These are phyloP conservation scores for Vaccinium macrocarpon DNA, from an alignment of 148 eudicot species.

Conservation along the genomic window DNA sequence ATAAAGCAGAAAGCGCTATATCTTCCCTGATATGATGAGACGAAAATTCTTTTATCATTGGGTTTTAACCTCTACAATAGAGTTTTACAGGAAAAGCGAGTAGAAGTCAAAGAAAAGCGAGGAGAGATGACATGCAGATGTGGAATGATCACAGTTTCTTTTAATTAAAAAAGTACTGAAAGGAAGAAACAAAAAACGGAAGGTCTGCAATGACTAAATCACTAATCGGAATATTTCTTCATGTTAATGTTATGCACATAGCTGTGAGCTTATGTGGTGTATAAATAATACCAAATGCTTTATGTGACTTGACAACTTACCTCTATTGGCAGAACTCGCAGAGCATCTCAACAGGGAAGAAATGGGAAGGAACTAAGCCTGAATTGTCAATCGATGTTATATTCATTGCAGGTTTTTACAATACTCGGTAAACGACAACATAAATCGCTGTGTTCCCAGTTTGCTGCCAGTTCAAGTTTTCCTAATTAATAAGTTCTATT, in stretches of 20 bases:
- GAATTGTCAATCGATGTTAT: background rate
- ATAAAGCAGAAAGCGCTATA: background rate
- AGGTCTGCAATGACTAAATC: background rate
- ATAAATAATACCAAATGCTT: background rate
- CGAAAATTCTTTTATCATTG: background rate
- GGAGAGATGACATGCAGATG: background rate
- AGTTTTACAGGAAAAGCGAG: background rate
- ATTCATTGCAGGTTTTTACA: background rate
- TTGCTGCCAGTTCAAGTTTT: background rate
- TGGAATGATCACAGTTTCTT: background rate
- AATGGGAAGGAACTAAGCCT: background rate
- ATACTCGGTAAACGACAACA: background rate
- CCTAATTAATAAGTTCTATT: background rate
- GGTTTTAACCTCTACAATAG: background rate
- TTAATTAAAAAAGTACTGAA: background rate
- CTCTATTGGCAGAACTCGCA: background rate
- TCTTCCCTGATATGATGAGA: background rate
- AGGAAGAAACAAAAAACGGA: constrained; percentile 11
- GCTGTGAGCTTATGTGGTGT: background rate
- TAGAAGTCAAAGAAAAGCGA: background rate
- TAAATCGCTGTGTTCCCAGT: background rate
- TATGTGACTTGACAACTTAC: background rate
- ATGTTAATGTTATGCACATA: background rate
- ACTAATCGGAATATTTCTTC: background rate
- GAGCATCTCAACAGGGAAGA: background rate